Conservation (phyloP, 129 eudicot species). For the Helianthus tuberosus region DNA sequence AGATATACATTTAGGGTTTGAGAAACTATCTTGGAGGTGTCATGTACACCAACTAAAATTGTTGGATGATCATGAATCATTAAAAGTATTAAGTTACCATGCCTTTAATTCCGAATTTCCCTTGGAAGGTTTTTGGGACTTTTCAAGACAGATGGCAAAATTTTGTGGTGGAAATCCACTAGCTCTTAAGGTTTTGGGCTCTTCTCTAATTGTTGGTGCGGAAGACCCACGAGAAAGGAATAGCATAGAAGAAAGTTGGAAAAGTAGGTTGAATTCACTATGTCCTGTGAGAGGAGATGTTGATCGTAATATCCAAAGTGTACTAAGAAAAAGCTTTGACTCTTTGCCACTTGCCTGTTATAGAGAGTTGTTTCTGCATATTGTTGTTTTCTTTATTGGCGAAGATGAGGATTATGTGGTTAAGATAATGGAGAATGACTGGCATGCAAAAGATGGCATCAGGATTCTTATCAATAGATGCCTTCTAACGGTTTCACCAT, state of each 20-base stretch:
- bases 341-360: slow-evolving; percentile 11
- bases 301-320: neutral
- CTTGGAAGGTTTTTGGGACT: neutral
- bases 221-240: neutral
- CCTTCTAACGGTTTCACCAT: slow-evolving; percentile 17
- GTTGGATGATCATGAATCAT: slow-evolving; percentile 13
- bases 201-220: slow-evolving; percentile 4
- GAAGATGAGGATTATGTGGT: neutral
- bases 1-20: slow-evolving; percentile 2
- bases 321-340: slow-evolving; percentile 20
- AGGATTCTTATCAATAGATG: slow-evolving; percentile 26
- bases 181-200: slow-evolving; percentile 35
- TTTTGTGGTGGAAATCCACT: slow-evolving; percentile 34
- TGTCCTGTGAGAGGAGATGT: neutral
- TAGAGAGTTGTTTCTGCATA: slow-evolving; percentile 24
- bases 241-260: slow-evolving; percentile 24
- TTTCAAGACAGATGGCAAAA: neutral
- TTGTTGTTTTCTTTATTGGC: slow-evolving; percentile 29
- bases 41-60: neutral
- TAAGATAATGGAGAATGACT: slow-evolving; percentile 19
- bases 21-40: neutral
- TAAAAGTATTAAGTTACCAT: slow-evolving; percentile 39
- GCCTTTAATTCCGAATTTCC: slow-evolving; percentile 35
- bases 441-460: slow-evolving; percentile 20
- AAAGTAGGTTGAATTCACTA: slow-evolving; percentile 18